phyloP scores from a whole-genome alignment of 2,329 filamentous ascomycete species.

The Coniochaeta hoffmannii region DNA sequence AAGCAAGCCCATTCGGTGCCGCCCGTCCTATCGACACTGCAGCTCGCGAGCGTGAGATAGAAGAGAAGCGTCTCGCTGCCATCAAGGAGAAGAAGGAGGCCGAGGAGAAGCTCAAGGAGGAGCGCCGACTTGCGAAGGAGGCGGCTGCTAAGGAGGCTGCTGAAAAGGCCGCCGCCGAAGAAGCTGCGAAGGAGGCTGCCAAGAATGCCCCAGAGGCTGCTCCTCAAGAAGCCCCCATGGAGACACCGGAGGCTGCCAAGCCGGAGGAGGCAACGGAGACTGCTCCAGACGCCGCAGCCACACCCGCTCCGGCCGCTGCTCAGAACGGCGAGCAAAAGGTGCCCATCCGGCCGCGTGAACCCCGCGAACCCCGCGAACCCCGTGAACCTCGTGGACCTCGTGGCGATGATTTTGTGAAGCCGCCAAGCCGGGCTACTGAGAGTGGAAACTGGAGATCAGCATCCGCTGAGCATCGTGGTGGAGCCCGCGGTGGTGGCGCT shows the following conservation, averaged over 20 bases:
- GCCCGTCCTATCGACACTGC: constrained; percentile 92
- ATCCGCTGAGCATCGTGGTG: constrained; percentile 38
- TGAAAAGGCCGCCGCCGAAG: constrained; percentile 22
- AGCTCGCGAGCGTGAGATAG: constrained; percentile 79
- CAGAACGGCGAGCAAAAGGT: constrained; percentile 36
- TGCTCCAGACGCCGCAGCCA: constrained; percentile 21
- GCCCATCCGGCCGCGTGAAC: constrained; percentile 29
- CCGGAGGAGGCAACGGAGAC: constrained; percentile 15
- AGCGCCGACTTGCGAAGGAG: constrained; percentile 58
- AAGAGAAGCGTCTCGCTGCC: constrained; percentile 72
- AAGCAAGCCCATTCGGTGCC: constrained; percentile 88
- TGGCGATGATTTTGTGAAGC: constrained; percentile 35
- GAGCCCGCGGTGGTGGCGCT: constrained; percentile 31
- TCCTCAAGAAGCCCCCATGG: constrained; percentile 18
- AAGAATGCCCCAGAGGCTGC: constrained; percentile 13
- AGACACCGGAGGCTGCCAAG: constrained; percentile 16
- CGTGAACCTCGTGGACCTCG: constrained; percentile 36
- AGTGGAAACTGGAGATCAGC: constrained; percentile 54
- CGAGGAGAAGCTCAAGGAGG: constrained; percentile 79
- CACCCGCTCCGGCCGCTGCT: constrained; percentile 17
- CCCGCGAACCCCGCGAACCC: constrained; percentile 30
- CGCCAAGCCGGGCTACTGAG: constrained; percentile 41
- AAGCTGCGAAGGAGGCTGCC: constrained; percentile 23
- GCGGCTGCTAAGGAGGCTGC: constrained; percentile 24
- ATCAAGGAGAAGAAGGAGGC: constrained; percentile 78